Evolutionary conservation across 139 green algal genomes (phyloP).

Genomic region (Chlorella sp.): DNA sequence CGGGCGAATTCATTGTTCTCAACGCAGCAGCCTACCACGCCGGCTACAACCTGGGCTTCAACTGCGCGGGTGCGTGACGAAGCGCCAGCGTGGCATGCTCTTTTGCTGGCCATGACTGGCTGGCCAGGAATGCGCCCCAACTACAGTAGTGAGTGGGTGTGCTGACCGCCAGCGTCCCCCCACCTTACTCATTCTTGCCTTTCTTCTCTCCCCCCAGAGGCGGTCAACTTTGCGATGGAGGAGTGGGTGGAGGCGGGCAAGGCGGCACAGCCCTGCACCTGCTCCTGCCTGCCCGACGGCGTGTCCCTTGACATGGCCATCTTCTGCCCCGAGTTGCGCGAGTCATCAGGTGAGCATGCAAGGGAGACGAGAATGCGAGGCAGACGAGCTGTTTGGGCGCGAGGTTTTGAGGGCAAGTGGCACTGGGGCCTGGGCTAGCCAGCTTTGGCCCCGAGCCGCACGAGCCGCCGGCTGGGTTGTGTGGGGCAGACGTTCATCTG

Average conservation of each 20-base stretch:
- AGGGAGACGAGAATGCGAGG: no score
- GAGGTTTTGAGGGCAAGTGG: no score
- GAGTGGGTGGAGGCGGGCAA: slow-evolving; percentile 66
- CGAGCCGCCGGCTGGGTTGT: no score
- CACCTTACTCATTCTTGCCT: not conserved
- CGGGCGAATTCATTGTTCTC: slow-evolving; percentile 84
- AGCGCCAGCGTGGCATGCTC: not conserved
- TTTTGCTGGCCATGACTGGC: not conserved
- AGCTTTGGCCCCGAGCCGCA: no score
- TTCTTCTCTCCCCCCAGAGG: slow-evolving; percentile 51
- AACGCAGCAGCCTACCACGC: slow-evolving; percentile 75
- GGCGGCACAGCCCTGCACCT: slow-evolving; percentile 59
- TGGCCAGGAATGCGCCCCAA: not conserved
- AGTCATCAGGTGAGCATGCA: not conserved
- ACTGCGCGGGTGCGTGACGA: slow-evolving; percentile 55
- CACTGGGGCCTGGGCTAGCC: no score
- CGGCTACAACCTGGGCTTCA: slow-evolving; percentile 83
- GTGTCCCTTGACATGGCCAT: slow-evolving; percentile 50
- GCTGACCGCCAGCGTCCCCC: not conserved
- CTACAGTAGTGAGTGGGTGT: not conserved
- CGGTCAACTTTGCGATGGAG: slow-evolving; percentile 79
- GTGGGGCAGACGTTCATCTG: no score
- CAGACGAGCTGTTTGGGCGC: no score
- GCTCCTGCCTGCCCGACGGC: slow-evolving; percentile 43
- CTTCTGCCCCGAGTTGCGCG: slow-evolving; percentile 41